Evolutionary conservation across 805 yeast genomes (phyloP).

Genomic region (Maudiozyma barnettii): DNA sequence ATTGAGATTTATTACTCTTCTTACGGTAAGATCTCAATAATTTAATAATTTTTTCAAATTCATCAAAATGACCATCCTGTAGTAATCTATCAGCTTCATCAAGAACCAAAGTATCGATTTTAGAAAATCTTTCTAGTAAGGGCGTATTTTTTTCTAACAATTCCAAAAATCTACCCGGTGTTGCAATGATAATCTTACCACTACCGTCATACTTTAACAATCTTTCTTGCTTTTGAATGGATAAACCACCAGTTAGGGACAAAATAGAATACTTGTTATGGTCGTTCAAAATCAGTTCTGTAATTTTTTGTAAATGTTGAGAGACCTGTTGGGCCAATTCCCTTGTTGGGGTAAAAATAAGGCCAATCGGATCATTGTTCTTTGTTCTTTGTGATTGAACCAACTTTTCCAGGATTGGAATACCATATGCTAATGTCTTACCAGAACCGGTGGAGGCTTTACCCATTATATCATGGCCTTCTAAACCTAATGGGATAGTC

Average conservation of each 20-base stretch:
- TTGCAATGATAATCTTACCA: conserved; percentile 71
- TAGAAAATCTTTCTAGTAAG: conserved; percentile 33
- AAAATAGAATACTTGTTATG: conserved; percentile 52
- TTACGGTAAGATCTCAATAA: conserved; percentile 38
- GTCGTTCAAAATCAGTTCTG: conserved; percentile 29
- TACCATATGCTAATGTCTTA: conserved; percentile 90
- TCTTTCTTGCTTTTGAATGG: conserved; percentile 89
- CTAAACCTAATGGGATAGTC: conserved; percentile 64
- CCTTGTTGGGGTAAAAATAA: conserved; percentile 90
- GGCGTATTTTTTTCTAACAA: conserved; percentile 52
- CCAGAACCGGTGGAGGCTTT: conserved; percentile 98
- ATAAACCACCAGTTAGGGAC: conserved; percentile 87
- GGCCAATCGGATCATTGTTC: conserved; percentile 48
- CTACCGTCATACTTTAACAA: conserved; percentile 58
- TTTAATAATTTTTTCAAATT: conserved; percentile 72
- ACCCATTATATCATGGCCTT: conserved; percentile 79
- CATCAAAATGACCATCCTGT: conserved; percentile 95
- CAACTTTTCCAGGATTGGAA: conserved; percentile 74
- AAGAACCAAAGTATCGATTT: conserved; percentile 49
- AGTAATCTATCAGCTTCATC: conserved; percentile 95
- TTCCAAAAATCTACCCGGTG: conserved; percentile 91
- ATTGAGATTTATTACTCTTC: conserved; percentile 30
- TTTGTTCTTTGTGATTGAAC: conserved; percentile 14
- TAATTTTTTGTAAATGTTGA: conserved; percentile 55
- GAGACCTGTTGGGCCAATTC: conserved; percentile 92